Percentiles rank a stretch among this genome's conserved stretches.
Evolutionary conservation across 2,329 filamentous ascomycete genomes (phyloP).

Genomic region (Raffaelea deltoideospora): DNA sequence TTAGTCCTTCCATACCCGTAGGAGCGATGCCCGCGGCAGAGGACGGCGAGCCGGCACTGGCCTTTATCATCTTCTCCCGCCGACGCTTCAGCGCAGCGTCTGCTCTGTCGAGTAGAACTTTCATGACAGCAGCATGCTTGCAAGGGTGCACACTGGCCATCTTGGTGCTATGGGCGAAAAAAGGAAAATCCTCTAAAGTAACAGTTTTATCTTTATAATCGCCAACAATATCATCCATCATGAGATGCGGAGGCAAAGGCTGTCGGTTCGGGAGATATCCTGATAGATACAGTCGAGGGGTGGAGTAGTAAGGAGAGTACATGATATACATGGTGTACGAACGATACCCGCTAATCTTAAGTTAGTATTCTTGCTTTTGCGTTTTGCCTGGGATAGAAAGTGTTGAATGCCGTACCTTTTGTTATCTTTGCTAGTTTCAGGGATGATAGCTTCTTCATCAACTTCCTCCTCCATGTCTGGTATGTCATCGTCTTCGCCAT

Average conservation of each 20-base stretch:
- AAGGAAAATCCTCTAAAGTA: slow-evolving; percentile 92
- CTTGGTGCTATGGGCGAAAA: slow-evolving; percentile 81
- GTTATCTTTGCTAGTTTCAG: slow-evolving; percentile 41
- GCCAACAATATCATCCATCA: slow-evolving; percentile 25
- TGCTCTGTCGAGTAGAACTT: slow-evolving; percentile 85
- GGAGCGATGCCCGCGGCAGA: slow-evolving; percentile 32
- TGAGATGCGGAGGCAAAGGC: slow-evolving; percentile 19
- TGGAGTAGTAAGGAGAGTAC: slow-evolving; percentile 93
- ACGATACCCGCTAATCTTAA: slow-evolving; percentile 49
- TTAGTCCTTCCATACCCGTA: slow-evolving; percentile 15
- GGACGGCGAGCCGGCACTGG: slow-evolving; percentile 25
- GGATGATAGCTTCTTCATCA: slow-evolving; percentile 91
- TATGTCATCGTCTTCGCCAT: slow-evolving; percentile 66
- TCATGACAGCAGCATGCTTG: slow-evolving; percentile 97
- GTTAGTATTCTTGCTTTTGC: too few relatives aligned
- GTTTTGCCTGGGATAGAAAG: too few relatives aligned
- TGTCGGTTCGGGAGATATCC: slow-evolving; percentile 71
- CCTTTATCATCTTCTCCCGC: slow-evolving; percentile 58
- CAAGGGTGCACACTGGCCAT: slow-evolving; percentile 96
- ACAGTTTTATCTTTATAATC: slow-evolving; percentile 61
- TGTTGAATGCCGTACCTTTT: slow-evolving; percentile 34
- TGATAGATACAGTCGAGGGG: slow-evolving; percentile 85
- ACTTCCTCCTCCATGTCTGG: slow-evolving; percentile 98
- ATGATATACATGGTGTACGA: slow-evolving; percentile 99
- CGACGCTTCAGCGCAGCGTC: slow-evolving; percentile 85